Conservation (phyloP, 805 yeast genomes). For the Lachancea thermotolerans region DNA sequence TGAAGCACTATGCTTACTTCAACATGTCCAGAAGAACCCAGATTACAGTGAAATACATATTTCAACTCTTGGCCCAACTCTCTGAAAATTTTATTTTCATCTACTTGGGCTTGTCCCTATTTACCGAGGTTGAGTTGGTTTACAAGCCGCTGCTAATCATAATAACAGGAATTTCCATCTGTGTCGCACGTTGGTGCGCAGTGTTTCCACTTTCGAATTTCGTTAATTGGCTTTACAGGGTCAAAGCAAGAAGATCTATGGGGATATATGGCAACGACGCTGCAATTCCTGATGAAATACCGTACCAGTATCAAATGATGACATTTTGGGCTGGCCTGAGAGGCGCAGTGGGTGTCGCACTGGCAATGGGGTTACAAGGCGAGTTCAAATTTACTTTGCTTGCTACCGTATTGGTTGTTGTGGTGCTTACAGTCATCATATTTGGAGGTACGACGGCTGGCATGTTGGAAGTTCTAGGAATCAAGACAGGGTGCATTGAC, state of each 20-base stretch:
- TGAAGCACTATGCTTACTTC: constrained; percentile 94
- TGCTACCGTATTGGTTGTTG: constrained; percentile 95
- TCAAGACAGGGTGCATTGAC: constrained; percentile 83
- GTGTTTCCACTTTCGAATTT: constrained; percentile 88
- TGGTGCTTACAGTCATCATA: constrained; percentile 88
- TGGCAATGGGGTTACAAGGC: constrained; percentile 96
- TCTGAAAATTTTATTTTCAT: constrained; percentile 96
- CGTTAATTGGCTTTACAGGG: constrained; percentile 69
- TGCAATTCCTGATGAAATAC: constrained; percentile 74
- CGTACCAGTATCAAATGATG: constrained; percentile 96
- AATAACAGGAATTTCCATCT: constrained; percentile 81
- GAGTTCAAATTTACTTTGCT: constrained; percentile 80
- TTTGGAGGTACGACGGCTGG: constrained; percentile 99
- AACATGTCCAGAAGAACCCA: constrained; percentile 97
- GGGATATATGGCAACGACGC: constrained; percentile 31
- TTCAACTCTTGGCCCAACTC: constrained; percentile 88
- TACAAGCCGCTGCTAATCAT: constrained; percentile 91
- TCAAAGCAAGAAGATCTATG: constrained; percentile 43
- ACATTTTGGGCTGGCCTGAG: constrained; percentile 98
- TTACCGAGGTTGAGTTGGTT: constrained; percentile 92
- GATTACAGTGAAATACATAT: constrained; percentile 89
- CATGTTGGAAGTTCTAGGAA: constrained; percentile 91
- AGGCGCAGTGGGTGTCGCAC: constrained; percentile 99
- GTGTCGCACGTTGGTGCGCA: constrained; percentile 94
- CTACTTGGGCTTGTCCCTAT: constrained; percentile 85